Evolutionary conservation across 805 yeast species (phyloP).

Genomic region (Ogataea pilisensis): DNA sequence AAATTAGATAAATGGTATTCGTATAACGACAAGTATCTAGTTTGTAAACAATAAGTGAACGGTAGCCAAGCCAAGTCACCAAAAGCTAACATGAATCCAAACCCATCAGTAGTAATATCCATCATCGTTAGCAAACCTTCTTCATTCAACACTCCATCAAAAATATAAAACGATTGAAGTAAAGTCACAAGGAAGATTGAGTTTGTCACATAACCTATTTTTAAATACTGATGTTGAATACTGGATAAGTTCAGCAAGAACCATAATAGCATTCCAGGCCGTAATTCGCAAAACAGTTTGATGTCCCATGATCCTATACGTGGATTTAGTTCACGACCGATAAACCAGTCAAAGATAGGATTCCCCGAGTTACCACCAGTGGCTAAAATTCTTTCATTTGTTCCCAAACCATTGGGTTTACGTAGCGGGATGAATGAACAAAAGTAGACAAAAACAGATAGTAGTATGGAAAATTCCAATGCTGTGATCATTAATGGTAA

Average conservation of each 20-base stretch:
- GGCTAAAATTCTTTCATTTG: slow-evolving; percentile 71
- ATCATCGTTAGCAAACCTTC: slow-evolving; percentile 90
- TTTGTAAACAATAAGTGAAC: slow-evolving; percentile 82
- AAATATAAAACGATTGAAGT: slow-evolving; percentile 75
- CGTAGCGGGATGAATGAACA: slow-evolving; percentile 61
- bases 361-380: slow-evolving; percentile 83
- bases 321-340: slow-evolving; percentile 95
- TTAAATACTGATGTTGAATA: slow-evolving; percentile 73
- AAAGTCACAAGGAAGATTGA: slow-evolving; percentile 66
- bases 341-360: slow-evolving; percentile 85
- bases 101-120: slow-evolving; percentile 94
- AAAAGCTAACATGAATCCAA: slow-evolving; percentile 93
- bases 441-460: slow-evolving; percentile 64
- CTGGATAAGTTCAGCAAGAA: slow-evolving; percentile 70
- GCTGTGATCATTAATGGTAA: slow-evolving; percentile 61
- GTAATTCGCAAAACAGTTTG: slow-evolving; percentile 86
- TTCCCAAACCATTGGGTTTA: slow-evolving; percentile 46
- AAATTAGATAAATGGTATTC: slow-evolving; percentile 49
- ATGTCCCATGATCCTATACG: slow-evolving; percentile 81
- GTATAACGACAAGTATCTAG: slow-evolving; percentile 71
- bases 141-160: slow-evolving; percentile 91
- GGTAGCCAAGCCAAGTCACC: slow-evolving; percentile 95
- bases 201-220: slow-evolving; percentile 56
- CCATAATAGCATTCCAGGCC: slow-evolving; percentile 94
- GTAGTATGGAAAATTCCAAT: slow-evolving; percentile 55